Evolutionary conservation across 176 grass and related monocot species (phyloP), one percentile per base, ranked within the genome.

Genomic region (Paspalum notatum): DNA sequence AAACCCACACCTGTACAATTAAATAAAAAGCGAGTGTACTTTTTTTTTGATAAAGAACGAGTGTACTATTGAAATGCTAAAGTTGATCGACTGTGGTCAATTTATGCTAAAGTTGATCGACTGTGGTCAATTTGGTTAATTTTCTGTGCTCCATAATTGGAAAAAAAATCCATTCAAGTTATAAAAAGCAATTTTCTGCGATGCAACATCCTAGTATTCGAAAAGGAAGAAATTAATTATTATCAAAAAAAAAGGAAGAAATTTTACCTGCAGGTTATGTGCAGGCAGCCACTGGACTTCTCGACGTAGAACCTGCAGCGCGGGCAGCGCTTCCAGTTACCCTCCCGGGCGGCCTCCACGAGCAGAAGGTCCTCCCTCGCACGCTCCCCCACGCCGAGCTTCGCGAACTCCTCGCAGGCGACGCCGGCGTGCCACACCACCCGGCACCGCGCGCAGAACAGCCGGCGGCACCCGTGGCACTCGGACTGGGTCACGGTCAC

Each of bases 191-290:
- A n/a, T n/a, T n/a, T n/a, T n/a, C n/a, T n/a, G n/a, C n/a, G n/a
- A n/a, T n/a, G n/a, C n/a, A n/a, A n/a, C n/a, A n/a, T n/a, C n/a
- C n/a, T n/a, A n/a, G n/a, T n/a, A n/a, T n/a, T n/a, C n/a, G 32
- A 58, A 57, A 80, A 70, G 39, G n/a, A n/a, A n/a, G n/a, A n/a
- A n/a, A n/a, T n/a, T n/a, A n/a, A n/a, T n/a, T n/a, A n/a, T n/a
- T n/a, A n/a, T n/a, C n/a, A n/a, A n/a, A n/a, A 32, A 32, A 32
- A 32, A 32, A 32, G 32, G 47, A 12, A 15, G 9, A 68, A 32
- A 18, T 57, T 65, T 41, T n/a, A 97, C 94, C 94, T 88, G 94
- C 94, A 97, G 6, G 62, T 90, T 39, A 97, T 90, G 80, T 90
- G 91, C 63, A 88, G 52, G 68, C 91, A 97, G 42, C 89, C 89